Evolutionary conservation across 768 basidiomycete species (phyloP), one percentile per base, ranked within the genome.

Genomic region (Russula sp.): DNA sequence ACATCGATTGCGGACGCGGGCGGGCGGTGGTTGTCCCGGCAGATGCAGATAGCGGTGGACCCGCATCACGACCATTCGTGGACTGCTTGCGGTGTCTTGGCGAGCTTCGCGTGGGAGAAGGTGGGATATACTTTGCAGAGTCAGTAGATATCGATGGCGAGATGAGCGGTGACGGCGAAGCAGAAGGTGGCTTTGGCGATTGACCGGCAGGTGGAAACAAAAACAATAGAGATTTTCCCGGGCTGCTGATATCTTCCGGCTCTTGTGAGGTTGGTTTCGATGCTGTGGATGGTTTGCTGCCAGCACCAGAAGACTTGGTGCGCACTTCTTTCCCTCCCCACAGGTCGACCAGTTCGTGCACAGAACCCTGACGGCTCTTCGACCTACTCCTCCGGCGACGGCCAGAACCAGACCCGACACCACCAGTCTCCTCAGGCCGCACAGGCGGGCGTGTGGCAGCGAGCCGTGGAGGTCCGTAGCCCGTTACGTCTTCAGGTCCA

Each of bases 331-430:
- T 80, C 65, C 87, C 87, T 45, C 88, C 88, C 78, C 86, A 91
- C 34, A 92, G 71, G 70, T 88, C 87, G 34, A 92, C 87, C 58
- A 92, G 70, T 68, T 93, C 87, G 68, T 93, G 89, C 25, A 92
- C 89, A 13, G 91, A 92, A 68, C 83, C 86, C 75, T 92, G 88
- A 65, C 90, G 75, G 43, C 81, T 77, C 66, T 83, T 83, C 46
- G 74, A 71, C 66, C 72, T 78, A 45, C 73, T 69, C 54, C 72
- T 65, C 43, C 66, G 18, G 70, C 66, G 36, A 67, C 60, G 54
- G 60, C 65, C 48, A 68, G 71, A 55, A 59, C 65, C 48, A 68
- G 71, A 55, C 63, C 65, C 47, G 67, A 70, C 60, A 41, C 59
- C 61, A 10, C 56, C 63, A 49, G 62, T 58, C 51, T 55, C 49